Percentiles rank a stretch among this genome's conserved stretches.
phyloP scores from a whole-genome alignment of 192 early-diverging fungal species.

The Coemansia sp. region DNA sequence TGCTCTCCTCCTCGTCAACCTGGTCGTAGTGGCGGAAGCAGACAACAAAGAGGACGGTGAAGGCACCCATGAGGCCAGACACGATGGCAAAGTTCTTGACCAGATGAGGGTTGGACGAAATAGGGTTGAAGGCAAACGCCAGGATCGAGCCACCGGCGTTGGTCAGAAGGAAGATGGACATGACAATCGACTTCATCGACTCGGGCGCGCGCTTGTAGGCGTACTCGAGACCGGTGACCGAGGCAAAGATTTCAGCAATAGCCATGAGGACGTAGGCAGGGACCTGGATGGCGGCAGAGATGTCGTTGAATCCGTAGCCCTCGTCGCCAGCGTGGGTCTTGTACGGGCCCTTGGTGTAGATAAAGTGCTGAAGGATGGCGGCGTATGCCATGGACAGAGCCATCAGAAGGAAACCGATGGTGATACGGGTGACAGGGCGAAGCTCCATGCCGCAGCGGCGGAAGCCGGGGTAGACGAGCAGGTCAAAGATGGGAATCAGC shows the following conservation, averaged over 20 bases:
- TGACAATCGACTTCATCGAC: conserved; percentile 64
- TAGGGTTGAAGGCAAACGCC: conserved; percentile 59
- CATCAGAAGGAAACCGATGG: conserved; percentile 58
- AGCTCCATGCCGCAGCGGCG: conserved; percentile 58
- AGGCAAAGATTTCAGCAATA: conserved; percentile 62
- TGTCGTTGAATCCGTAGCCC: conserved; percentile 54
- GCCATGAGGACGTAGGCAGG: conserved; percentile 61
- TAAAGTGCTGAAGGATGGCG: conserved; percentile 59
- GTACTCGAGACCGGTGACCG: conserved; percentile 67
- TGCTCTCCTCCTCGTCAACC: conserved; percentile 29
- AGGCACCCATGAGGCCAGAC: conserved; percentile 47
- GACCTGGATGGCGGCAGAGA: conserved; percentile 59
- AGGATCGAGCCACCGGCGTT: conserved; percentile 61
- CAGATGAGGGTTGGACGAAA: conserved; percentile 58
- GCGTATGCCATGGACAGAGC: conserved; percentile 61
- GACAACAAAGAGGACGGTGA: conserved; percentile 53
- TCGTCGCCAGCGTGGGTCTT: conserved; percentile 41
- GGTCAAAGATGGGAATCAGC: conserved; percentile 60
- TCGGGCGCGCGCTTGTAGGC: conserved; percentile 64
- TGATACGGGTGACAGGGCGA: conserved; percentile 60
- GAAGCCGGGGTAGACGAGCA: conserved; percentile 58
- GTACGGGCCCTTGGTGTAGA: conserved; percentile 58
- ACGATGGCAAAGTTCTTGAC: conserved; percentile 67
- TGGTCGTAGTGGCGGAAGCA: conserved; percentile 59
- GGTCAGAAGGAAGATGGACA: conserved; percentile 61